Evolutionary conservation across 148 eudicot species (phyloP).

Genomic region (Arbutus unedo): DNA sequence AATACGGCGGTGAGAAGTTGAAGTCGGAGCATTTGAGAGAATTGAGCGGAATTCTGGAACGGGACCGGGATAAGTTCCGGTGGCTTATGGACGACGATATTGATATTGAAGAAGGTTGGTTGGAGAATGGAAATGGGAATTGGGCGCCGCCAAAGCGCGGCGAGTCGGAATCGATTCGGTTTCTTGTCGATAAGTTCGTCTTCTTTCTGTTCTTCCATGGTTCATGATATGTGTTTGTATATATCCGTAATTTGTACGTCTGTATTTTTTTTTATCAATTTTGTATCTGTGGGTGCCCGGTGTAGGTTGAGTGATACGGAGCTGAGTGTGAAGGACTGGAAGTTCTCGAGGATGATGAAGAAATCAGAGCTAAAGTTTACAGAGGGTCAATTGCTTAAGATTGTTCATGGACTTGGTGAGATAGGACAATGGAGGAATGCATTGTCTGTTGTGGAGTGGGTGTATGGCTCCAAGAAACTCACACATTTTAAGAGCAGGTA

Average conservation of each 20-base stretch:
- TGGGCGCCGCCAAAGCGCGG: conserved; percentile 30
- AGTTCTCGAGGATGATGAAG: conserved; percentile 75
- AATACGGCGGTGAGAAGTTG: conserved; percentile 41
- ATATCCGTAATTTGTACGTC: not conserved
- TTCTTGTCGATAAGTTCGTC: conserved; percentile 68
- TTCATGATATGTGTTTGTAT: not conserved
- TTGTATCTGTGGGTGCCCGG: not conserved
- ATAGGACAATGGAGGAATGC: conserved; percentile 81
- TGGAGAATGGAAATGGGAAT: conserved; percentile 22
- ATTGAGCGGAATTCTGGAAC: conserved; percentile 61
- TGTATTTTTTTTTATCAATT: not conserved
- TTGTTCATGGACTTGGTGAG: conserved; percentile 70
- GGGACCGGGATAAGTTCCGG: conserved; percentile 49
- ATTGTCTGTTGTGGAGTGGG: conserved; percentile 79
- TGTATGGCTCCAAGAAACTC: conserved; percentile 63
- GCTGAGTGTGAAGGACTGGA: conserved; percentile 74
- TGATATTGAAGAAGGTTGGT: conserved; percentile 49
- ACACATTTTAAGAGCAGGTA: conserved; percentile 79
- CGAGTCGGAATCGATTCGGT: conserved; percentile 53
- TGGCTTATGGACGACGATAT: conserved; percentile 75
- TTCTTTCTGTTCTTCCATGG: not conserved
- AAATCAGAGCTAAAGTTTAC: conserved; percentile 65
- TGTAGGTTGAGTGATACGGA: conserved; percentile 61
- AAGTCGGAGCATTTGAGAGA: conserved; percentile 62
- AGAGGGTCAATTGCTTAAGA: conserved; percentile 76